A percentile compares a stretch with the other conserved stretches of the same genome.
Conservation (phyloP, 805 yeast genomes). For the Metschnikowia picachoensis region DNA sequence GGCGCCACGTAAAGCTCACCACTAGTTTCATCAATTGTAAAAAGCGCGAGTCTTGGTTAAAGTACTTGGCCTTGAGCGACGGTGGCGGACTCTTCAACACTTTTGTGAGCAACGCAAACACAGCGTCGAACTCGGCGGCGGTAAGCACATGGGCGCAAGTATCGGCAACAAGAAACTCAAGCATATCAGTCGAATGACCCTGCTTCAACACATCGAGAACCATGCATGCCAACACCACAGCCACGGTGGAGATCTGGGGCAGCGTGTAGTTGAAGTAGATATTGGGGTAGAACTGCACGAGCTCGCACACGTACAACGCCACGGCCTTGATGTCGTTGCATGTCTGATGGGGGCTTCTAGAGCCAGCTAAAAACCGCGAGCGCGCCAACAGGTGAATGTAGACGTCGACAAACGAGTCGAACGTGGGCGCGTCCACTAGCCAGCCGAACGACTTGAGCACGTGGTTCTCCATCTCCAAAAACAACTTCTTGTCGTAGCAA, state of each 20-base stretch:
- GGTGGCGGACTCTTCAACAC: slow-evolving; percentile 45
- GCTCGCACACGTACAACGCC: slow-evolving; percentile 60
- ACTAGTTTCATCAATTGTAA: slow-evolving; percentile 35
- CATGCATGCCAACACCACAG: slow-evolving; percentile 41
- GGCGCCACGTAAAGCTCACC: slow-evolving; percentile 29
- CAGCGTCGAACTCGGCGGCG: slow-evolving; percentile 12
- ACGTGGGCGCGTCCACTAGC: slow-evolving; percentile 59
- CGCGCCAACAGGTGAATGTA: slow-evolving; percentile 37
- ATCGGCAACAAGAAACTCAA: slow-evolving; percentile 18
- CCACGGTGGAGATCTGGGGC: slow-evolving; percentile 42
- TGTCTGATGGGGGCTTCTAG: slow-evolving; percentile 25
- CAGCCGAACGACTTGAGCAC: slow-evolving; percentile 60
- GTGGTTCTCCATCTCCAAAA: slow-evolving; percentile 67
- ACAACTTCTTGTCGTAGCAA: slow-evolving; percentile 51
- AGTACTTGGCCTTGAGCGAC: slow-evolving; percentile 43
- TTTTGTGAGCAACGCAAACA: slow-evolving; percentile 26
- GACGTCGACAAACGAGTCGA: slow-evolving; percentile 61
- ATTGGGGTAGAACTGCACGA: slow-evolving; percentile 59
- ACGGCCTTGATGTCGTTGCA: slow-evolving; percentile 49
- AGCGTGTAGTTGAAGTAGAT: slow-evolving; percentile 55
- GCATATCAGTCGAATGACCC: slow-evolving; percentile 8
- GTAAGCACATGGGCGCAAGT: slow-evolving; percentile 8
- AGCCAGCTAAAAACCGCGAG: slow-evolving; percentile 23
- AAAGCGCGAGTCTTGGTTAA: slow-evolving; percentile 33
- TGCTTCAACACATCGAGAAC: slow-evolving; percentile 32